These are phyloP conservation scores for Pythium scleroteichum DNA, from an alignment of 352 stramenopile species.

Conservation along the genomic window DNA sequence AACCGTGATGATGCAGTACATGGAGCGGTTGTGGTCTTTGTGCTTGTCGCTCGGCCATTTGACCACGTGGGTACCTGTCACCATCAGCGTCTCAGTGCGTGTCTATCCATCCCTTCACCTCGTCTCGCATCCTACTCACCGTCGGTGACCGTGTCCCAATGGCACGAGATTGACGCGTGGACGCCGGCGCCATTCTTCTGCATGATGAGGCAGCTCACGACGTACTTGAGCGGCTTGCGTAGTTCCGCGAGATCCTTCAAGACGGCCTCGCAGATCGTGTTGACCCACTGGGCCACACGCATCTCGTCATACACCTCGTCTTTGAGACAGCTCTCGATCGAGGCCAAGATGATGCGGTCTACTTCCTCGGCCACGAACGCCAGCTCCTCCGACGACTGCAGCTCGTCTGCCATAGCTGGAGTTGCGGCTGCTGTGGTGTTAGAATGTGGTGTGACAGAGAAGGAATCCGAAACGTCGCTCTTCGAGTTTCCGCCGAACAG, in stretches of 20 bases:
- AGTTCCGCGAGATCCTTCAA: conserved; percentile 87
- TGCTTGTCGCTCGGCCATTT: conserved; percentile 91
- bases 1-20: conserved; percentile 90
- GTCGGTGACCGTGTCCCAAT: conserved; percentile 91
- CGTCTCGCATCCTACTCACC: conserved; percentile 35
- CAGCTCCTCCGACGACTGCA: conserved; percentile 88
- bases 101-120: background rate
- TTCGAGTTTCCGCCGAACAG: background rate
- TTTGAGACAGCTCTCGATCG: conserved; percentile 84
- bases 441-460: background rate
- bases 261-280: conserved; percentile 89
- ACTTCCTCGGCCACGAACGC: conserved; percentile 92
- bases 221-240: conserved; percentile 93
- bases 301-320: conserved; percentile 87
- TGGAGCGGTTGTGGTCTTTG: conserved; percentile 88
- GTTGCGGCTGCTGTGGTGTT: background rate
- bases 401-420: conserved; percentile 71
- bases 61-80: conserved; percentile 68
- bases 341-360: conserved; percentile 83
- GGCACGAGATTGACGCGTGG: conserved; percentile 86
- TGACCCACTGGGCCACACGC: conserved; percentile 88
- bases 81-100: background rate
- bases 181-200: conserved; percentile 93
- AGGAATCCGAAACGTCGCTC: conserved; percentile 2
- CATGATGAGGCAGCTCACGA: conserved; percentile 92